A percentile compares a stretch with the other conserved stretches of the same genome.
Evolutionary conservation across 352 stramenopile genomes (phyloP).

Genomic region (Phytophthora constricta): DNA sequence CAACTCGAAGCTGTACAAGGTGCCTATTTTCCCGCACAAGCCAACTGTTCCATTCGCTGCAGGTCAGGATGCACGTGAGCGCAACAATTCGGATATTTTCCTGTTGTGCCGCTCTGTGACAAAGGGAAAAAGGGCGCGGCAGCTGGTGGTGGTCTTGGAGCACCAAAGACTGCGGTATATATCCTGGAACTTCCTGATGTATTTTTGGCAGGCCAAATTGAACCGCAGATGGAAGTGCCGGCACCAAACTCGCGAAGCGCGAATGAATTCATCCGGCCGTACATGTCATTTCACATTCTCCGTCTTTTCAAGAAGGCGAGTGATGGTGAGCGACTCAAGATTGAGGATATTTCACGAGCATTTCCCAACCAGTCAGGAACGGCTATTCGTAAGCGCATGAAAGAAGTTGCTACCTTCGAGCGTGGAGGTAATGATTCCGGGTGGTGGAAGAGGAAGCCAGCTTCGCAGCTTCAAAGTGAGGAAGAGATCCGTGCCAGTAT

Average conservation of each 20-base stretch:
- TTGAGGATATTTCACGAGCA: conserved; percentile 81
- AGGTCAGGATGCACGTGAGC: conserved; percentile 44
- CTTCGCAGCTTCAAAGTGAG: conserved; percentile 67
- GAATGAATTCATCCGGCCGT: conserved; percentile 87
- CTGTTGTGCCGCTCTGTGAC: conserved; percentile 73
- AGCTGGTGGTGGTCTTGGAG: conserved; percentile 36
- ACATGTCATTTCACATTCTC: conserved; percentile 89
- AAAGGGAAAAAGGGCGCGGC: conserved; percentile 72
- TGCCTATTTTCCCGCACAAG: conserved; percentile 81
- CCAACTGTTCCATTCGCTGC: conserved; percentile 59
- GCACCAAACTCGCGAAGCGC: conserved; percentile 80
- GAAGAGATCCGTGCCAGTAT: conserved; percentile 82
- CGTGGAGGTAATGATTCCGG: conserved; percentile 82
- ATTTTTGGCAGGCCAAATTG: conserved; percentile 81
- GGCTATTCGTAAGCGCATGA: conserved; percentile 87
- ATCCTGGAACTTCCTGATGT: conserved; percentile 82
- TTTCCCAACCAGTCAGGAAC: conserved; percentile 86
- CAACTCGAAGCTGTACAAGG: conserved; percentile 87
- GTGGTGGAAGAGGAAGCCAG: conserved; percentile 86
- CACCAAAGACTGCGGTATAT: conserved; percentile 70
- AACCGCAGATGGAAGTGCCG: conserved; percentile 85
- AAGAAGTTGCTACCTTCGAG: conserved; percentile 87
- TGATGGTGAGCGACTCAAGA: conserved; percentile 81
- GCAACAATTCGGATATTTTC: conserved; percentile 68
- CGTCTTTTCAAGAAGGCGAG: conserved; percentile 85